Evolutionary conservation across 108 stramenopile species (phyloP).

Genomic region (Pseudonitzschia delicatissima): DNA sequence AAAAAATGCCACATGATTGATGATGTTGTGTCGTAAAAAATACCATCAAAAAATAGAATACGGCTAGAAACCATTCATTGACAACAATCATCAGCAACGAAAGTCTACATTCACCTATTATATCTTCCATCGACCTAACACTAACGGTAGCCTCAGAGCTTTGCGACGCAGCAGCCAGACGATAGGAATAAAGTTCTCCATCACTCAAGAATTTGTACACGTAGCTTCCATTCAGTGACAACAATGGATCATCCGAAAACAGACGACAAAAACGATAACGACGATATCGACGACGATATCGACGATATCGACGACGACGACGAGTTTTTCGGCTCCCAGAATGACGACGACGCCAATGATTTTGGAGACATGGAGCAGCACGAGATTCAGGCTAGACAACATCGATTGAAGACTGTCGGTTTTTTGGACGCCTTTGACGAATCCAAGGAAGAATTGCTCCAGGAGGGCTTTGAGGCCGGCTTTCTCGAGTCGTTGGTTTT

Average conservation of each 20-base stretch:
- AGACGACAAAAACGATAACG: not conserved
- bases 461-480: constrained; percentile 79
- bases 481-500: constrained; percentile 51
- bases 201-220: no score
- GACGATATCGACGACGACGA: constrained; percentile 22
- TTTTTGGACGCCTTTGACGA: constrained; percentile 71
- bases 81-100: no score
- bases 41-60: no score
- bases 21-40: no score
- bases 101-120: no score
- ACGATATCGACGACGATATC: not conserved
- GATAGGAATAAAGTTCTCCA: no score
- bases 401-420: constrained; percentile 31
- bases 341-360: constrained; percentile 8
- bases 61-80: no score
- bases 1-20: no score
- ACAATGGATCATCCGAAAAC: not conserved
- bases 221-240: no score
- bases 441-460: constrained; percentile 56
- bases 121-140: no score
- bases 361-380: constrained; percentile 16
- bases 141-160: no score
- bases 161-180: no score
- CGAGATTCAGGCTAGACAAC: constrained; percentile 13
- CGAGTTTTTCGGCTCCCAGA: constrained; percentile 32